phyloP scores from a whole-genome alignment of 2,329 filamentous ascomycete genomes.

The Aspergillus caelatus region DNA sequence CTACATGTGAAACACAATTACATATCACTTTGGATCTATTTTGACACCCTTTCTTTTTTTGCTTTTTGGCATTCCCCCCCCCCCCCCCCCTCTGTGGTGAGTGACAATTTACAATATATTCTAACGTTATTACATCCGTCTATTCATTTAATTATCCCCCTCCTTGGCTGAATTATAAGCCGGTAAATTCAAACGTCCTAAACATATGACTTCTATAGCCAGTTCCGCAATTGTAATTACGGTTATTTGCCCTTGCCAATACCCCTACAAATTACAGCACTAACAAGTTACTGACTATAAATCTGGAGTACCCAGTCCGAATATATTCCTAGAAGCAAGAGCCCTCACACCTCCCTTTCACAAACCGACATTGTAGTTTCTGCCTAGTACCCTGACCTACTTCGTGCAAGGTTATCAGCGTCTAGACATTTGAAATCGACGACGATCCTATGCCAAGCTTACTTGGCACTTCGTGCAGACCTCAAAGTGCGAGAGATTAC shows the following conservation, averaged over 20 bases:
- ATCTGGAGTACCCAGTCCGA: neutral
- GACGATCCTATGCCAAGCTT: neutral
- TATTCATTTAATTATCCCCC: neutral
- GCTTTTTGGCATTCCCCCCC: no score
- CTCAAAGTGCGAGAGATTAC: neutral
- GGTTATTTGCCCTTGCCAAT: neutral
- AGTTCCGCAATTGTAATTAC: neutral
- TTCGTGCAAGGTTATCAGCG: neutral
- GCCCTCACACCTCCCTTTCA: neutral
- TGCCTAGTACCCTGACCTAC: neutral
- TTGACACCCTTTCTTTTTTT: no score
- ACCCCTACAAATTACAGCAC: neutral
- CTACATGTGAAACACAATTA: no score
- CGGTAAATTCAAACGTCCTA: neutral
- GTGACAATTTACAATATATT: neutral
- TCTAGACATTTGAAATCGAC: neutral
- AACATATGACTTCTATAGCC: neutral
- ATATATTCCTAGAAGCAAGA: neutral
- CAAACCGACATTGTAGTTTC: neutral
- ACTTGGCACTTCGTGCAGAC: neutral
- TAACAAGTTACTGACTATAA: neutral
- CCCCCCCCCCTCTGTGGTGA: neutral
- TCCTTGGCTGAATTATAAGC: neutral
- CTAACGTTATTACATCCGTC: neutral
- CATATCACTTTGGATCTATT: no score